Conservation (phyloP, 495 filamentous ascomycete genomes). For the Neurospora sp. region DNA sequence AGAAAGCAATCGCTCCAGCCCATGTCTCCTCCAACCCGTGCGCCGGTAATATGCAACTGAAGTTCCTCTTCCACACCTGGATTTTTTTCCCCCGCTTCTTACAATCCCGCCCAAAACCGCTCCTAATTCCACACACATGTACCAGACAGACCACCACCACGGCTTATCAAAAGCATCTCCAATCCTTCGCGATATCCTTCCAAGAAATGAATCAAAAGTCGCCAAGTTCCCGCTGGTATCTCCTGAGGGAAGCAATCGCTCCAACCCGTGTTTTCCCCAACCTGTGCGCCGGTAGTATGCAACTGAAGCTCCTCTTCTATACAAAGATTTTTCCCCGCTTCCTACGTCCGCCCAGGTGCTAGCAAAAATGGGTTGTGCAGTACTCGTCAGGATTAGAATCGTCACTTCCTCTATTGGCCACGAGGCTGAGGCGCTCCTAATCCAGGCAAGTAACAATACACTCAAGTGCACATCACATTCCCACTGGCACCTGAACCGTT, state of each 20-base stretch:
- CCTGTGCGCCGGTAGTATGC: neutral
- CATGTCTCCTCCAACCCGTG: neutral
- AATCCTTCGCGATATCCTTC: conserved; percentile 30
- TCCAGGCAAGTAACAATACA: neutral
- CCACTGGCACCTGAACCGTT: neutral
- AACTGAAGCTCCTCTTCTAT: neutral
- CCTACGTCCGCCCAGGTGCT: neutral
- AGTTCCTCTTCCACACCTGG: neutral
- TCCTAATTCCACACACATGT: neutral
- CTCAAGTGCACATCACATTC: neutral
- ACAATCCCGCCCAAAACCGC: neutral
- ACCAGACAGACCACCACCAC: neutral
- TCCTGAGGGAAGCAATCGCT: neutral
- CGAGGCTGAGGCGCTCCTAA: neutral
- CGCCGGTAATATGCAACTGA: neutral
- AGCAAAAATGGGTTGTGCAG: neutral
- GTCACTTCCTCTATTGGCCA: neutral
- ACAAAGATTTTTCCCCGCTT: neutral
- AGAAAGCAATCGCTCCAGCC: neutral
- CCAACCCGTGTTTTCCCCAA: neutral
- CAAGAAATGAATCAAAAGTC: neutral
- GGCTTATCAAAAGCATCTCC: conserved; percentile 45
- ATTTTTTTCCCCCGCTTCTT: neutral
- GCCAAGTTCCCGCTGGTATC: neutral
- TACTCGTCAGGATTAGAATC: neutral